Percentiles rank a stretch among this genome's conserved stretches.
phyloP scores from a whole-genome alignment of 2,329 filamentous ascomycete species.

The Penicillium sp. region DNA sequence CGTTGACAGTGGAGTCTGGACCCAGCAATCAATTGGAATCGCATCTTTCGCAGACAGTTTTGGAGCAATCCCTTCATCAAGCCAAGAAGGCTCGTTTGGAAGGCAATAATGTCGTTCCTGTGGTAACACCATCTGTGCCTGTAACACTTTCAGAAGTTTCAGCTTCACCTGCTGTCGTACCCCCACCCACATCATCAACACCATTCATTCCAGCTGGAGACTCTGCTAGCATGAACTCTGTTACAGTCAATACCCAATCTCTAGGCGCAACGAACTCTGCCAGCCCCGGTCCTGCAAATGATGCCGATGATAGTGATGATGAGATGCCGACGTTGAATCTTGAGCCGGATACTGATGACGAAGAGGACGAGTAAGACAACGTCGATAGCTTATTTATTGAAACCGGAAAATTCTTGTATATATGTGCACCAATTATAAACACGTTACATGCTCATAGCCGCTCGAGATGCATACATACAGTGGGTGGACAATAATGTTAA shows the following conservation, averaged over 20 bases:
- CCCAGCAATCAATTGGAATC: neutral
- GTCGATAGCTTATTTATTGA: neutral
- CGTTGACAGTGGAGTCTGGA: conserved; percentile 1
- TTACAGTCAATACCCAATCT: neutral
- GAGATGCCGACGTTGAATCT: conserved; percentile 48
- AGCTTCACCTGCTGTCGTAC: conserved; percentile 12
- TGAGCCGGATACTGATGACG: conserved; percentile 46
- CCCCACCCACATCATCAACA: conserved; percentile 6
- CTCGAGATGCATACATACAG: neutral
- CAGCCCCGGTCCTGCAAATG: conserved; percentile 2
- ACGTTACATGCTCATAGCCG: neutral
- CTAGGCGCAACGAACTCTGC: neutral
- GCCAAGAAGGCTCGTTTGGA: conserved; percentile 32
- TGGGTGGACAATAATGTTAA: no score
- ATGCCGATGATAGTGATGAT: conserved; percentile 43
- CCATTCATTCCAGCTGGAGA: neutral
- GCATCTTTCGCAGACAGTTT: conserved; percentile 6
- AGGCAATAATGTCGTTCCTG: conserved; percentile 11
- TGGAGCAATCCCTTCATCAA: conserved; percentile 14
- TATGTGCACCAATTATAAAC: neutral
- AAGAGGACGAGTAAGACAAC: conserved; percentile 30
- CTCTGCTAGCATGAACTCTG: neutral
- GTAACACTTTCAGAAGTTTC: conserved; percentile 18
- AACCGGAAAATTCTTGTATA: neutral
- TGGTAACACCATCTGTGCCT: conserved; percentile 13